Evolutionary conservation across 106 monocot genomes (phyloP).

Genomic region (Vanilla planifolia): DNA sequence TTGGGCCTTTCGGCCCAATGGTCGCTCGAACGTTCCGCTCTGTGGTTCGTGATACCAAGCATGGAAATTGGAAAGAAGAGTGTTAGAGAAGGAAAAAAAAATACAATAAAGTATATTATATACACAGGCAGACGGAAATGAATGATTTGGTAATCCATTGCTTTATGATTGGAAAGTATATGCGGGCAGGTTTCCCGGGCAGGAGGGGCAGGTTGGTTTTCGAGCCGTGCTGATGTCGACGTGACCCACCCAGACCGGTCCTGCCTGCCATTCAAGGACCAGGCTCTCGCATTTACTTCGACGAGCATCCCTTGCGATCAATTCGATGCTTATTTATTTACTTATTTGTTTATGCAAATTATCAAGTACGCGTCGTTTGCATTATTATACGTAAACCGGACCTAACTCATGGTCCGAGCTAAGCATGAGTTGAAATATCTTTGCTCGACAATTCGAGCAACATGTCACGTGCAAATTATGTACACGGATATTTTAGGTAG

Average conservation of each 20-base stretch:
- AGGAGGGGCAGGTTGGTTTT: conserved; percentile 2
- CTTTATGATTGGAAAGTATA: conserved; percentile 7
- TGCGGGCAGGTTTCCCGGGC: neutral
- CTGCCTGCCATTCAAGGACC: neutral
- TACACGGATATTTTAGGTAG: too few relatives aligned
- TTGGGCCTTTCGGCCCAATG: neutral
- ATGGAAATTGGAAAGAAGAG: neutral
- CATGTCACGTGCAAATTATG: too few relatives aligned
- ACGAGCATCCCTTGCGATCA: neutral
- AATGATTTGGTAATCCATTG: conserved; percentile 12
- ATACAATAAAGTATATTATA: neutral
- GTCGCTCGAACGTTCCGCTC: neutral
- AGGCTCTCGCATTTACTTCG: conserved; percentile 11
- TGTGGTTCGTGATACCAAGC: too few relatives aligned
- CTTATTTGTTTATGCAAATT: too few relatives aligned
- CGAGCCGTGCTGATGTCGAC: conserved; percentile 3
- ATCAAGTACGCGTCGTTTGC: too few relatives aligned
- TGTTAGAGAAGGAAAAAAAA: neutral
- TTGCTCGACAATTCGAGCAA: too few relatives aligned
- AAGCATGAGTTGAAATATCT: too few relatives aligned
- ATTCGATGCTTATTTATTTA: neutral
- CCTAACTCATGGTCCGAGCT: too few relatives aligned
- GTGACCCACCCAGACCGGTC: neutral
- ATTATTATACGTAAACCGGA: too few relatives aligned
- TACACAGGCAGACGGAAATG: too few relatives aligned